Conservation (phyloP, 768 basidiomycete species). For the Kwoniella dejecticola region DNA sequence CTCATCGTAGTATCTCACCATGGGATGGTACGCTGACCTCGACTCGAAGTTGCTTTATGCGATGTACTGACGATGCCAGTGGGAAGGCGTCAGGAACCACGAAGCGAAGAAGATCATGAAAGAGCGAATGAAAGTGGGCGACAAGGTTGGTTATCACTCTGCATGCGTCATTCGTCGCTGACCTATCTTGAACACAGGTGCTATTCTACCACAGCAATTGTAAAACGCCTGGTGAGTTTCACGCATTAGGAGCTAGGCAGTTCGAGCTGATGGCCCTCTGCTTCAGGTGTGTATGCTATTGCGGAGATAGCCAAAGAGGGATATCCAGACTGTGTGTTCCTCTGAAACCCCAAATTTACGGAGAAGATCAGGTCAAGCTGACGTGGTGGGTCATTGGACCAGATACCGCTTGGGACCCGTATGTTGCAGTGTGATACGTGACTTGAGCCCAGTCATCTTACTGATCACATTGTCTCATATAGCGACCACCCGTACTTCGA, state of each 20-base stretch:
- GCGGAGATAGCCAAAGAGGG: slow-evolving; percentile 75
- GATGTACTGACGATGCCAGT: background rate
- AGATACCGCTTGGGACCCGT: slow-evolving; percentile 93
- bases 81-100: slow-evolving; percentile 50
- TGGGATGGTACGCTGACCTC: slow-evolving; percentile 48
- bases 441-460: too few species aligned
- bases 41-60: background rate
- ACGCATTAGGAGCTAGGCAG: background rate
- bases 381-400: background rate
- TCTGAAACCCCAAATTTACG: background rate
- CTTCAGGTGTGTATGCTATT: slow-evolving; percentile 43
- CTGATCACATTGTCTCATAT: background rate
- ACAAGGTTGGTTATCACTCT: slow-evolving; percentile 38
- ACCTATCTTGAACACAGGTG: slow-evolving; percentile 29
- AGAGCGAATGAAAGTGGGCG: slow-evolving; percentile 52
- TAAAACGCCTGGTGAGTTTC: slow-evolving; percentile 42
- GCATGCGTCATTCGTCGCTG: background rate
- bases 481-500: slow-evolving; percentile 67
- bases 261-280: background rate
- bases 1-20: slow-evolving; percentile 31
- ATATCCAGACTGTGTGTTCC: slow-evolving; percentile 79
- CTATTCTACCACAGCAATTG: slow-evolving; percentile 55
- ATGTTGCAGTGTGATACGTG: slow-evolving; percentile 47
- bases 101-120: slow-evolving; percentile 56
- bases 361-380: background rate